Evolutionary conservation across 1,284 basidiomycete species (phyloP).

Genomic region (Laetiporus sulphureus): DNA sequence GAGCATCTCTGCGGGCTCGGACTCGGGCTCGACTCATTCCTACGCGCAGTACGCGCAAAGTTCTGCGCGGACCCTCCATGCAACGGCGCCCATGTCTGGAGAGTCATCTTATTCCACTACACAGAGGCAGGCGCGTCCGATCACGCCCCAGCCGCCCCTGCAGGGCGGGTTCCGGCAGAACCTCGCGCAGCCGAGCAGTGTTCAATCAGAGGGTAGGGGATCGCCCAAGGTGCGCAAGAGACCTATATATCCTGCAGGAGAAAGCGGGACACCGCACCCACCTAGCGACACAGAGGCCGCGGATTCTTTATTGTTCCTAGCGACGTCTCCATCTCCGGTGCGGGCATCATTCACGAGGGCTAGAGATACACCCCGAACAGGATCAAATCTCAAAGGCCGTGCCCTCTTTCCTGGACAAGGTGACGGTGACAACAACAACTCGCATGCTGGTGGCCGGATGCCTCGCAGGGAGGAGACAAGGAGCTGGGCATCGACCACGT

Average conservation of each 20-base stretch:
- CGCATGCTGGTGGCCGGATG: slow-evolving; percentile 11
- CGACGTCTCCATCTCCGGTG: slow-evolving; percentile 75
- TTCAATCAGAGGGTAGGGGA: slow-evolving; percentile 15
- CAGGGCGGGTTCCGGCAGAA: slow-evolving; percentile 14
- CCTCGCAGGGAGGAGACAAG: slow-evolving; percentile 26
- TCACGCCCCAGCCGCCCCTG: slow-evolving; percentile 25
- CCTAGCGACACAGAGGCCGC: slow-evolving; percentile 71
- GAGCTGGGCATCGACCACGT: slow-evolving; percentile 24
- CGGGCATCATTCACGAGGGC: slow-evolving; percentile 38
- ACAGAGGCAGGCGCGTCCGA: slow-evolving; percentile 20
- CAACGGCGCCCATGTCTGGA: slow-evolving; percentile 25
- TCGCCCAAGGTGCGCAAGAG: slow-evolving; percentile 24
- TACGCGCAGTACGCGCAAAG: slow-evolving; percentile 59
- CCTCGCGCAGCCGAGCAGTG: slow-evolving; percentile 15
- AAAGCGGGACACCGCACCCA: slow-evolving; percentile 24
- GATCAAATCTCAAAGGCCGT: slow-evolving; percentile 52
- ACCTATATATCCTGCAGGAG: slow-evolving; percentile 14
- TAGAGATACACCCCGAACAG: slow-evolving; percentile 39
- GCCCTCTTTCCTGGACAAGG: slow-evolving; percentile 51
- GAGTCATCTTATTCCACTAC: slow-evolving; percentile 24
- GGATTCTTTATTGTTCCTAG: slow-evolving; percentile 72
- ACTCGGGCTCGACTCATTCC: slow-evolving; percentile 45
- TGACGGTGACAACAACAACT: slow-evolving; percentile 19
- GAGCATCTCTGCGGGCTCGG: slow-evolving; percentile 51
- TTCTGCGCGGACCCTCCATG: slow-evolving; percentile 41